phyloP scores from a whole-genome alignment of 106 monocot genomes.

The Acorus calamus region DNA sequence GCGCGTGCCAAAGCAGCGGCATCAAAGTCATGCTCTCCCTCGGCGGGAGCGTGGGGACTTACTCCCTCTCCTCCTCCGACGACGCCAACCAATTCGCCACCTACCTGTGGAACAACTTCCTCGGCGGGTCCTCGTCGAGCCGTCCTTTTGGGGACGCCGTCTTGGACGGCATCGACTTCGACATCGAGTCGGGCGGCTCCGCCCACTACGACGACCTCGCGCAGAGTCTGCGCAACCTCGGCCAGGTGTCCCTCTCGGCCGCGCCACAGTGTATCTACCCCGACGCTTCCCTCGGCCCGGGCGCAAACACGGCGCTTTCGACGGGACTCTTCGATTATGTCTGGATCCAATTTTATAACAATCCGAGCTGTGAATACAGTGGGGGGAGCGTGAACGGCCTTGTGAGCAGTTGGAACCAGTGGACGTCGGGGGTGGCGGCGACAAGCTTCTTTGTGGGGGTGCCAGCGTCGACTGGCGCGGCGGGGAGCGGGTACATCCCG shows the following conservation, averaged over 20 bases:
- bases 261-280: slow-evolving; percentile 57
- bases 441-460: slow-evolving; percentile 27
- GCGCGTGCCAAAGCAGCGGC: slow-evolving; percentile 16
- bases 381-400: slow-evolving; percentile 12
- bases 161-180: slow-evolving; percentile 55
- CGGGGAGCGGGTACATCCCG: slow-evolving; percentile 48
- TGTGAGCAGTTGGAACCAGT: slow-evolving; percentile 22
- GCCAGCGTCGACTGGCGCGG: slow-evolving; percentile 33
- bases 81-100: slow-evolving; percentile 34
- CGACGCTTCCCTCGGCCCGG: slow-evolving; percentile 19
- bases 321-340: slow-evolving; percentile 41
- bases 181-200: slow-evolving; percentile 28
- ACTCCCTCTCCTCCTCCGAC: slow-evolving; percentile 23
- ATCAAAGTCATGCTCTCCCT: slow-evolving; percentile 41
- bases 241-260: slow-evolving; percentile 28
- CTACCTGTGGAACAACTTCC: slow-evolving; percentile 53
- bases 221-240: slow-evolving; percentile 9
- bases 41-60: slow-evolving; percentile 27
- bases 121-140: slow-evolving; percentile 28
- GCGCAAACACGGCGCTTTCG: slow-evolving; percentile 24
- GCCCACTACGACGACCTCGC: slow-evolving; percentile 32
- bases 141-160: slow-evolving; percentile 40
- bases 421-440: slow-evolving; percentile 31
- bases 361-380: slow-evolving; percentile 36
- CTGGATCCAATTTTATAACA: slow-evolving; percentile 64